Evolutionary conservation across 2,329 filamentous ascomycete species (phyloP).

Genomic region (Xylaria sp.): DNA sequence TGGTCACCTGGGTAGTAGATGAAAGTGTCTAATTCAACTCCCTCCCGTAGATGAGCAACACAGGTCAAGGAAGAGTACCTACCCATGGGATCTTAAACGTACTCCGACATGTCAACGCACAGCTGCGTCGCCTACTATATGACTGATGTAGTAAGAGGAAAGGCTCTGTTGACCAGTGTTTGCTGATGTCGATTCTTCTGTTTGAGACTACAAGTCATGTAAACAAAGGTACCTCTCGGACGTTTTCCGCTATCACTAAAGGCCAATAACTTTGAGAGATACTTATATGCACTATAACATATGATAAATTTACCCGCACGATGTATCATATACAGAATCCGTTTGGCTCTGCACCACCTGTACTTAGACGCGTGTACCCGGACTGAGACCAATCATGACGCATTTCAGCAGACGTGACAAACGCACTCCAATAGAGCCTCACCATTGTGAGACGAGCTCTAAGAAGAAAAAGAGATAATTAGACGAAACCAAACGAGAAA

Average conservation of each 20-base stretch:
- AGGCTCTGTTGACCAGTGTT: not conserved
- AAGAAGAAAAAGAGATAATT: too few species aligned
- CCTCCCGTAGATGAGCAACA: not conserved
- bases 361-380: conserved; percentile 17
- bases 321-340: not conserved
- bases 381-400: not conserved
- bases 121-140: not conserved
- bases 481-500: not conserved
- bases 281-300: not conserved
- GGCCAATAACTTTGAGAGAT: not conserved
- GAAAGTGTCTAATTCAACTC: not conserved
- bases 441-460: not conserved
- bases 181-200: not conserved
- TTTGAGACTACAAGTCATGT: not conserved
- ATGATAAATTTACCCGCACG: not conserved
- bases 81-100: not conserved
- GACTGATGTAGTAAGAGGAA: not conserved
- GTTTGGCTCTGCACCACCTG: not conserved
- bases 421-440: conserved; percentile 1
- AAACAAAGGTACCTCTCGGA: conserved; percentile 2
- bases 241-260: not conserved
- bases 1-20: not conserved
- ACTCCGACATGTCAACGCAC: not conserved
- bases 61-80: not conserved
- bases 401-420: conserved; percentile 1